Evolutionary conservation across 768 basidiomycete genomes (phyloP).

Genomic region (Amanita jacksonii): DNA sequence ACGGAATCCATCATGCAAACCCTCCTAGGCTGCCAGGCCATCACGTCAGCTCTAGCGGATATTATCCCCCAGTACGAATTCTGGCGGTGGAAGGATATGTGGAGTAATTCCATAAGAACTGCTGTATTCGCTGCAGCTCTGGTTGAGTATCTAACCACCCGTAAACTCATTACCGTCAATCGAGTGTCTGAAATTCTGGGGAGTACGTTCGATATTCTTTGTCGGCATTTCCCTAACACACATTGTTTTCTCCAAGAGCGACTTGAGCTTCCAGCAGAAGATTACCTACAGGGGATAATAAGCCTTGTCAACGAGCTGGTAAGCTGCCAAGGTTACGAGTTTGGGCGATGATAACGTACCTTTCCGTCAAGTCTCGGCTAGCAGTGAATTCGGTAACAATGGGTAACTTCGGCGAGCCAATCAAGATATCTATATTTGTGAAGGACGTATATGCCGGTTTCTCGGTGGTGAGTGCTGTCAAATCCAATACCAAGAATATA

Average conservation of each 20-base stretch:
- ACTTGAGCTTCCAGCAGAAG: constrained; percentile 56
- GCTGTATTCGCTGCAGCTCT: constrained; percentile 60
- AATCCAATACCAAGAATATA: not conserved
- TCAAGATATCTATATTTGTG: constrained; percentile 69
- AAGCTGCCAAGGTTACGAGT: constrained; percentile 14
- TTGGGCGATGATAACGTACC: not conserved
- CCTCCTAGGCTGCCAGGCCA: constrained; percentile 44
- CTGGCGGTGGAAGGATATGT: constrained; percentile 83
- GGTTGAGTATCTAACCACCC: constrained; percentile 51
- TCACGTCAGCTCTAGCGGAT: constrained; percentile 38
- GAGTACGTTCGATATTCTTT: constrained; percentile 36
- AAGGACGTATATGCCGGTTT: constrained; percentile 81
- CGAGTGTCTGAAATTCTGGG: constrained; percentile 48
- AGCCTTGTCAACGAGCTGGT: constrained; percentile 75
- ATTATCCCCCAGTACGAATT: constrained; percentile 64
- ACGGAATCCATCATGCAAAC: constrained; percentile 48
- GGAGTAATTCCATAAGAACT: constrained; percentile 59
- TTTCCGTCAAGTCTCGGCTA: constrained; percentile 50
- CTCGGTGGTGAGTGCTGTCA: constrained; percentile 53
- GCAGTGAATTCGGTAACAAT: constrained; percentile 78
- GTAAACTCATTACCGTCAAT: constrained; percentile 49
- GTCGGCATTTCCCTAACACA: not conserved
- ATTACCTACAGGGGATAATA: constrained; percentile 77
- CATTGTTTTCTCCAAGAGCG: constrained; percentile 36
- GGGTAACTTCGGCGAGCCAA: constrained; percentile 70